Base-by-base conservation (phyloP, 1,284 basidiomycete species). In the Cutaneotrichosporon cutaneum region DNA sequence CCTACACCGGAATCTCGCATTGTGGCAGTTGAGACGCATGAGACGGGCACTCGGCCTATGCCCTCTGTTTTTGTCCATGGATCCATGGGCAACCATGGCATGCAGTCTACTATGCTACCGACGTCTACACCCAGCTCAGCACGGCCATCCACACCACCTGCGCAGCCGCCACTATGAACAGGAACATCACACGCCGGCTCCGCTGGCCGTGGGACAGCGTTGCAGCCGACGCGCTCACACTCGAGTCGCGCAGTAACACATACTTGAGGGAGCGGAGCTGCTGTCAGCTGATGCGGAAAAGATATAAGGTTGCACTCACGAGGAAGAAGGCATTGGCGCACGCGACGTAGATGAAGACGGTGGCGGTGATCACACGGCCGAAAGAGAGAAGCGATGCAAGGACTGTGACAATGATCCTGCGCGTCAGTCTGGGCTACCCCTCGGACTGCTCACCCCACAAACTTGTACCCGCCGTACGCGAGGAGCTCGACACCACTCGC, bases 381-480 rank as follows among this genome's bases (percentile, higher is more conserved):
- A 87, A 74, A 26, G 84, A 70, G 45, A 81, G 65, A 56, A 81
- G 68, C 6, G 69, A 68, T 5, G 72, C 70, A 33, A 80, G 60
- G 47, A 81, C 72, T 13, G 76, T 77, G 3, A 72, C 70, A 63
- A 80, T 80, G 68, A 80, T 79, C 3, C 77, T 76, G 58, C 26
- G 21, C 24, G 45, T 63, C 27, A 62, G 56, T 14, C 39, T 14
- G 18, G 33, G 24, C 13, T 5, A 21, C 13, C 2, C 30, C 9
- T 5, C 45, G 9, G 4, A 18, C 11, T 21, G 68, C 80, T 61
- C 67, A 92, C 90, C 92, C 93, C 51, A 98, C 92, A 72, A 99
- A 99, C 77, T 99, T 99, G 82, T 99, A 99, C 0, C 96, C 95
- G 5, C 89, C 89, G 75, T 97, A 99, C 6, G 83, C 82, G 16